phyloP scores from a whole-genome alignment of 176 grass and related monocot genomes.

The Saccharum officinarum region DNA sequence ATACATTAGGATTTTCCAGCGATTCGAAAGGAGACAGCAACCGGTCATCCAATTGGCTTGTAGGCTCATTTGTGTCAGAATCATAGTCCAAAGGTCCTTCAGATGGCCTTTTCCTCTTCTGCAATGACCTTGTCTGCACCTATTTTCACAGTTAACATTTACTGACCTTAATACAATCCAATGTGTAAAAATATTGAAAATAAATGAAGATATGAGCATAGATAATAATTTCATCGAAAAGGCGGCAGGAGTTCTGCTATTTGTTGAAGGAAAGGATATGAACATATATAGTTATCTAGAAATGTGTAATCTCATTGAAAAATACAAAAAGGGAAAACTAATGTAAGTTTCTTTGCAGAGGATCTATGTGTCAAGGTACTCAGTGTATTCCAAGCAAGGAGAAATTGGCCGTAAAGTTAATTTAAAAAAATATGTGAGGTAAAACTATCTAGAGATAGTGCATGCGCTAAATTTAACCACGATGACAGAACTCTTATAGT shows the following conservation, averaged over 20 bases:
- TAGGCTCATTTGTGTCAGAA: neutral
- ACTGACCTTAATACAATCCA: neutral
- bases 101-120: conserved; percentile 16
- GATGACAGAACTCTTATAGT: neutral
- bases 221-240: neutral
- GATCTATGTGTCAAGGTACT: neutral
- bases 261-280: neutral
- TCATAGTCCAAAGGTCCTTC: conserved; percentile 11
- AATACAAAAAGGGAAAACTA: neutral
- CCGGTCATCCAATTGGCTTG: neutral
- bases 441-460: neutral
- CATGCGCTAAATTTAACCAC: neutral
- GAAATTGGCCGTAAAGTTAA: neutral
- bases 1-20: neutral
- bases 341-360: neutral
- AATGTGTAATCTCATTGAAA: neutral
- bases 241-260: neutral
- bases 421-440: neutral
- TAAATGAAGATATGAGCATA: neutral
- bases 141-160: conserved; percentile 6
- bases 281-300: neutral
- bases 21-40: neutral
- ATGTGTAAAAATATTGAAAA: neutral
- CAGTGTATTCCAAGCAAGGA: conserved; percentile 1
- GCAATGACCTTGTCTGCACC: conserved; percentile 30